A percentile compares a stretch with the other conserved stretches of the same genome.
Evolutionary conservation across 805 yeast species (phyloP).

Genomic region (Metschnikowia peoriensis): DNA sequence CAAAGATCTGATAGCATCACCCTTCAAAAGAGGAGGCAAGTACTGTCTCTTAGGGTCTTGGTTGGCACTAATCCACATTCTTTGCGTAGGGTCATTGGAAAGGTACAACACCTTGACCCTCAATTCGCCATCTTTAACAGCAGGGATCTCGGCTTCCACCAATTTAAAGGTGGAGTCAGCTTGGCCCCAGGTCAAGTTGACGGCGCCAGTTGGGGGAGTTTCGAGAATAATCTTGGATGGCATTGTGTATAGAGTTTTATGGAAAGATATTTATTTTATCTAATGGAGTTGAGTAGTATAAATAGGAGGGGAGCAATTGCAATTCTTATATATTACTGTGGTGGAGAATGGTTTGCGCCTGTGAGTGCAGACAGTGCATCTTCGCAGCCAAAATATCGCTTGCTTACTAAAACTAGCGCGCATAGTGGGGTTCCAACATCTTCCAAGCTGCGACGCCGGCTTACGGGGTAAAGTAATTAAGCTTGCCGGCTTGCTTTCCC

Average conservation of each 20-base stretch:
- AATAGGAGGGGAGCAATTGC: background rate
- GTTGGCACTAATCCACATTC: slow-evolving; percentile 50
- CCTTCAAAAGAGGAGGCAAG: slow-evolving; percentile 38
- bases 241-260: background rate
- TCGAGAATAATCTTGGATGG: slow-evolving; percentile 21
- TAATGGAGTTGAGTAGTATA: too few species aligned
- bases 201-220: slow-evolving; percentile 21
- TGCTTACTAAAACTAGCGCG: background rate
- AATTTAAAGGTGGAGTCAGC: slow-evolving; percentile 33
- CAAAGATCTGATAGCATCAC: slow-evolving; percentile 43
- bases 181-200: slow-evolving; percentile 22
- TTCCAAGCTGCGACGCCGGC: background rate
- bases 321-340: background rate
- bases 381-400: background rate
- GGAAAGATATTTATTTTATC: too few species aligned
- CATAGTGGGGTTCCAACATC: background rate
- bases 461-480: too few species aligned
- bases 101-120: slow-evolving; percentile 45
- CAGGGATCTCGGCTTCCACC: slow-evolving; percentile 14
- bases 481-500: too few species aligned
- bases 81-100: slow-evolving; percentile 64
- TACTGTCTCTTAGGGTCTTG: slow-evolving; percentile 30
- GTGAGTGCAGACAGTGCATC: background rate
- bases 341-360: slow-evolving; percentile 7
- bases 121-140: slow-evolving; percentile 38